phyloP scores from a whole-genome alignment of 495 filamentous ascomycete genomes.

The Neurospora terricola region DNA sequence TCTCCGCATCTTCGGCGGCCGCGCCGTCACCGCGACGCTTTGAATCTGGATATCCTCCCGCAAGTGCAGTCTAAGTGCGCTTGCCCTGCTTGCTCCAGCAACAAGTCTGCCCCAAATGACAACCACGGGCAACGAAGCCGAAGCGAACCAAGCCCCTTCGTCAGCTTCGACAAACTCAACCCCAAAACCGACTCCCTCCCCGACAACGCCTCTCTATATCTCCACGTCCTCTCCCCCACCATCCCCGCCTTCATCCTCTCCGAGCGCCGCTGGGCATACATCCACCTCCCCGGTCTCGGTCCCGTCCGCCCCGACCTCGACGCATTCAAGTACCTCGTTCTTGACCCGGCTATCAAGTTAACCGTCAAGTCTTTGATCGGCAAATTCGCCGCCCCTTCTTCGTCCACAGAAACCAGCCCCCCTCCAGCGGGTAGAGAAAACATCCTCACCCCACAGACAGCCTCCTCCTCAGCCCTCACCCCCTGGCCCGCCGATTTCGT shows the following conservation, averaged over 20 bases:
- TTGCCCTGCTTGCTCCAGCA: constrained; percentile 16
- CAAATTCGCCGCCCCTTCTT: constrained; percentile 18
- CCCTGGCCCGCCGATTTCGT: constrained; percentile 34
- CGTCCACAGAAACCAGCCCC: too few species aligned
- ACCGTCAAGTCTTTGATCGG: constrained; percentile 34
- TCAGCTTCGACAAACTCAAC: constrained; percentile 25
- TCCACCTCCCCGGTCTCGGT: constrained; percentile 11
- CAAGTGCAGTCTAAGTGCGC: constrained; percentile 21
- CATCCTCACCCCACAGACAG: background rate
- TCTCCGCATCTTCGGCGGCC: background rate
- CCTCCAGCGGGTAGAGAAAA: background rate
- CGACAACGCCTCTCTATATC: constrained; percentile 21
- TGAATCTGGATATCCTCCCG: constrained; percentile 21
- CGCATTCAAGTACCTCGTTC: constrained; percentile 31
- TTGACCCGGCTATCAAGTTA: constrained; percentile 29
- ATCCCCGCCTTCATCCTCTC: constrained; percentile 29
- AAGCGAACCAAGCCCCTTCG: constrained; percentile 16
- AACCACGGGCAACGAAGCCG: background rate
- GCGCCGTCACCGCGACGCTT: background rate
- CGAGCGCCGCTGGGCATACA: constrained; percentile 25
- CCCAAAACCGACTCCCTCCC: constrained; percentile 19
- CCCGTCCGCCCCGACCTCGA: constrained; percentile 15
- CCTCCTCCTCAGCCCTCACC: constrained; percentile 21
- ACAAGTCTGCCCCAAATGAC: background rate
- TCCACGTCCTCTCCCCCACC: constrained; percentile 19